Evolutionary conservation across 2,329 filamentous ascomycete genomes (phyloP), one percentile per base, ranked within the genome.

Genomic region (Aureobasidium sp.): DNA sequence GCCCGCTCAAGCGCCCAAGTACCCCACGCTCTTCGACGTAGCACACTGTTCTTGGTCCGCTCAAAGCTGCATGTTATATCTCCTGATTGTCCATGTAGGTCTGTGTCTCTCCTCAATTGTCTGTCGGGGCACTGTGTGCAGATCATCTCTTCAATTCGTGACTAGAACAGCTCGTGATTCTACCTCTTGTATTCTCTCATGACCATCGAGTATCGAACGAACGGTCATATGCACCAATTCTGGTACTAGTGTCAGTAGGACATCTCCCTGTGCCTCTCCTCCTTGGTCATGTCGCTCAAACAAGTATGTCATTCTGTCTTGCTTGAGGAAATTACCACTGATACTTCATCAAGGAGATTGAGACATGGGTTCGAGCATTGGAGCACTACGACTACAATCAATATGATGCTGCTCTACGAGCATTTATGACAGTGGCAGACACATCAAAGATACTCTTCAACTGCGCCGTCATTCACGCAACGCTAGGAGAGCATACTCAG

Each of bases 401-500:
- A 72, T 97, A 96, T 77, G 93, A 97, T 71, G 89, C 93, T 67
- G 87, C 94, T 32, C 78, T 97, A 66, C 84, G 82, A 69, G 85
- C 89, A 64, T 97, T 99, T 72, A 89, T 90, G 66, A 84, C 82
- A 68, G 96, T 99, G 70, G 83, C 89, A 65, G 94, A 97, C 74
- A 99, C 94, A 0, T 97, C 94, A 69, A 97, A 96, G 80, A 99
- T 99, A 66, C 81, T 96, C 65, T 99, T 99, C 81, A 99, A 99
- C 72, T 95, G 93, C 76, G 94, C 94, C 68, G 93, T 99, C 42
- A 97, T 99, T 70, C 90, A 97, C 79, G 94, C 94, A 42, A 97
- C 94, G 0, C 81, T 99, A 20, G 94, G 94, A 68, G 91, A 97
- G 74, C 94, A 99, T 77, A 89, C 93, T 74, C 91, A 91, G 80